A percentile compares a stretch with the other conserved stretches of the same genome.
Evolutionary conservation across 352 stramenopile genomes (phyloP).

Genomic region (Globisporangium cederbergense): DNA sequence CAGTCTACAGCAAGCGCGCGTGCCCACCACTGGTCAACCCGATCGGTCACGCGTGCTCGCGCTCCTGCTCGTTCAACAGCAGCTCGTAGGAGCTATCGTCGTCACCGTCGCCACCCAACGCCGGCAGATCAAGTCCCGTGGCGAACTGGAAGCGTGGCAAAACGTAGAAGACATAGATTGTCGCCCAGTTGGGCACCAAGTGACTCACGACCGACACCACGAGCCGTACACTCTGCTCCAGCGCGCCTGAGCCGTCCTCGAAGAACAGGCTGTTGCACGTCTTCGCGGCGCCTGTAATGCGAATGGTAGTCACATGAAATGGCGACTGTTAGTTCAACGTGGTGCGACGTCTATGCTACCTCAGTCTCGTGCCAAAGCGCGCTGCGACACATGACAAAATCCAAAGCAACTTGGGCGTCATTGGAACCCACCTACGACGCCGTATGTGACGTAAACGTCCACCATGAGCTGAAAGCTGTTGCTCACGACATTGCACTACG

Average conservation of each 20-base stretch:
- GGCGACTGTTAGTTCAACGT: conserved; percentile 10
- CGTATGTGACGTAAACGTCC: conserved; percentile 63
- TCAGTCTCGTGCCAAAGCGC: background rate
- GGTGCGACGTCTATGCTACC: conserved; percentile 12
- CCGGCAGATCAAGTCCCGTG: conserved; percentile 53
- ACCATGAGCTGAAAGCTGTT: conserved; percentile 50
- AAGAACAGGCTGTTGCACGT: conserved; percentile 75
- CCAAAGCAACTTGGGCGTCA: background rate
- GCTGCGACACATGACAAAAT: conserved; percentile 1
- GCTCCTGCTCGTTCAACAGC: conserved; percentile 23
- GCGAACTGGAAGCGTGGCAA: conserved; percentile 63
- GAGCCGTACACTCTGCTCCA: conserved; percentile 57
- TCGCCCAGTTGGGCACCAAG: conserved; percentile 61
- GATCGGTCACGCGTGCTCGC: conserved; percentile 3
- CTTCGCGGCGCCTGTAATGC: conserved; percentile 21
- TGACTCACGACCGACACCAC: conserved; percentile 49
- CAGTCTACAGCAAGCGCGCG: background rate
- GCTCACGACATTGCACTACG: conserved; percentile 64
- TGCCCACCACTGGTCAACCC: background rate
- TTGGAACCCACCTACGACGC: conserved; percentile 28
- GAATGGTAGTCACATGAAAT: background rate
- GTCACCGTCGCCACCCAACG: conserved; percentile 23
- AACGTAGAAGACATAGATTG: conserved; percentile 71
- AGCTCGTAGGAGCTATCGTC: conserved; percentile 27
- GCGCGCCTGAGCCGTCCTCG: conserved; percentile 43